Evolutionary conservation across 176 grass and related monocot species (phyloP), one percentile per base, ranked within the genome.

Genomic region (Triticum timopheevii): DNA sequence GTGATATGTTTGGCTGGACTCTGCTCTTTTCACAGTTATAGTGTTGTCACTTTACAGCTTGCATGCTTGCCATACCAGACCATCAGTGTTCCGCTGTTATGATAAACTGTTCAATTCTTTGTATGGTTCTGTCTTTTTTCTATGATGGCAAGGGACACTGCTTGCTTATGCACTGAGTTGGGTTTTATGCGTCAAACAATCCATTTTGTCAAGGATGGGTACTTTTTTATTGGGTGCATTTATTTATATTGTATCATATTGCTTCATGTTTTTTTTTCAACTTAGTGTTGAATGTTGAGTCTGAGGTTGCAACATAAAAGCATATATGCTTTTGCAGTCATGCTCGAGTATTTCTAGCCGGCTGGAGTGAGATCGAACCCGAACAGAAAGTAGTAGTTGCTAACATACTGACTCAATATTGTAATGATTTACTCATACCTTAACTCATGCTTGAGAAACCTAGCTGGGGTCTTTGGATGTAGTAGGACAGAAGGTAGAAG

Each of bases 261-360:
- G 7, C 0, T 75, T 49, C 7, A 8, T 2, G 27, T 1, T 33
- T 73, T 45, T 17, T 42, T 42, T 10, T 7, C 25, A 45, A 63
- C 2, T 74, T 75, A 75, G 0, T 49, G 23, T 74, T 16, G 24
- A 28, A 75, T 3, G 39, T 76, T 34, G 9, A 76, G 71, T 65
- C 5, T 75, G 45, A 40, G 73, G 7, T 86, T 83, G 3, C 22
- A 73, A 65, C 69, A 19, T 82, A n/a, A 82, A 77, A 8, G 42
- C 9, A 56, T 72, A 20, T 42, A 31, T 83, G 9, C 1, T 70
- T 84, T 3, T 69, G 30, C 24, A 45, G n/a, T 59, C 49, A 59
- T 61, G 67, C 45, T 70, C 5, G 10, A 31, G 61, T 50, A 25
- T 82, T 79, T 49, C 27, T 34, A 74, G 25, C 62, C 81, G 20